Evolutionary conservation across 805 yeast genomes (phyloP).

Genomic region (Limtongozyma cylindracea): DNA sequence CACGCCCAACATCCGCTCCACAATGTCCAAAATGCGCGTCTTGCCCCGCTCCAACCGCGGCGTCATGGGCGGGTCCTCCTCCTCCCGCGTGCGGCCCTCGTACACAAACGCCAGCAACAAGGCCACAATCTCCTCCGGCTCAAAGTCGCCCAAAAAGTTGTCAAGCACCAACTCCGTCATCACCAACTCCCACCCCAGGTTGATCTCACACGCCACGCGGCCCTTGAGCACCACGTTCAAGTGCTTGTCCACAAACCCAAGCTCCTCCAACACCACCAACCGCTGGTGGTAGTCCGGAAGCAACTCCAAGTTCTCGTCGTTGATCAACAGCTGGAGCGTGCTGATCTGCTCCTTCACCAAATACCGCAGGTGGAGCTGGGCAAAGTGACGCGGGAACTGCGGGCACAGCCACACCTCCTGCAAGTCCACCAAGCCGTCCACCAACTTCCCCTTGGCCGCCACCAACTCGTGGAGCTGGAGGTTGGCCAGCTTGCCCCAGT

Average conservation of each 20-base stretch:
- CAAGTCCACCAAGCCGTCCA: too few species aligned
- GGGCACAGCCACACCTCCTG: slow-evolving; percentile 1
- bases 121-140: slow-evolving; percentile 94
- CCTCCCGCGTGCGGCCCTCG: slow-evolving; percentile 51
- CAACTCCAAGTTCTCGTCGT: slow-evolving; percentile 73
- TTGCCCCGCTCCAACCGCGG: slow-evolving; percentile 61
- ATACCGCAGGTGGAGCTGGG: slow-evolving; percentile 18
- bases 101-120: slow-evolving; percentile 77
- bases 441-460: too few species aligned
- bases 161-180: slow-evolving; percentile 77
- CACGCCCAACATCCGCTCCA: slow-evolving; percentile 30
- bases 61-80: slow-evolving; percentile 38
- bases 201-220: slow-evolving; percentile 79
- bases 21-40: slow-evolving; percentile 41
- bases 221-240: slow-evolving; percentile 74
- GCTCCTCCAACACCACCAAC: slow-evolving; percentile 44
- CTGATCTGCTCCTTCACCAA: slow-evolving; percentile 23
- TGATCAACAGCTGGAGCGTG: slow-evolving; percentile 30
- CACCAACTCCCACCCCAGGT: slow-evolving; percentile 76
- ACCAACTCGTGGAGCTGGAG: too few species aligned
- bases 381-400: slow-evolving; percentile 17
- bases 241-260: slow-evolving; percentile 57
- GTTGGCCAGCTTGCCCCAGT: too few species aligned
- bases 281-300: slow-evolving; percentile 90
- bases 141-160: slow-evolving; percentile 79